Conservation (phyloP, 73 alveolate species). For the Paraurostyla sp. region DNA sequence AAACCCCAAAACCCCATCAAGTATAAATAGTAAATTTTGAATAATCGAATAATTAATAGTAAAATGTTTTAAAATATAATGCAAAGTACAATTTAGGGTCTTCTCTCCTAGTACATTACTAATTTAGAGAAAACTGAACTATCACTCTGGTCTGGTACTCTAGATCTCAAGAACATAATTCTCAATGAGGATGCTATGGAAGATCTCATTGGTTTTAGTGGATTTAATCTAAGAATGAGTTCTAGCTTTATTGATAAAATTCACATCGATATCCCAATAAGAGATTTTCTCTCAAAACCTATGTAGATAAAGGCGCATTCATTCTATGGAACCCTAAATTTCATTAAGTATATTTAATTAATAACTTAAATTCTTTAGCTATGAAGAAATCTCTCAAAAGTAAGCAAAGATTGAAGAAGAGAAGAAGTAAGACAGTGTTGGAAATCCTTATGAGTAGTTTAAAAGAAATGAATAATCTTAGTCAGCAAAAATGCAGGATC, state of each 20-base stretch:
- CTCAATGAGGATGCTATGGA: conserved; percentile 56
- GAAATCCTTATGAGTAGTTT: neutral
- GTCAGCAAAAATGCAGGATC: neutral
- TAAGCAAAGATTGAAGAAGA: neutral
- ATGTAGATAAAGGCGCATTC: conserved; percentile 42
- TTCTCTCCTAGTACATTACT: neutral
- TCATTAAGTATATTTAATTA: neutral
- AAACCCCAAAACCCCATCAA: no score
- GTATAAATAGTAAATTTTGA: no score
- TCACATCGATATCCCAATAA: conserved; percentile 20
- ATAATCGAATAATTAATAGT: no score
- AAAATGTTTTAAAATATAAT: conserved; percentile 39
- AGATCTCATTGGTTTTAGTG: conserved; percentile 20
- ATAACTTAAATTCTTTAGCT: neutral
- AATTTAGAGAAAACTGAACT: conserved; percentile 55
- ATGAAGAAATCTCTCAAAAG: neutral
- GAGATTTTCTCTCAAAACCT: conserved; percentile 45
- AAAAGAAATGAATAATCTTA: neutral
- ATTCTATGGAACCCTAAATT: conserved; percentile 43
- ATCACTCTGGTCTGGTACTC: conserved; percentile 56
- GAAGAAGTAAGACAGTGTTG: neutral
- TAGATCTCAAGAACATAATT: conserved; percentile 40
- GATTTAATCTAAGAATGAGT: conserved; percentile 1
- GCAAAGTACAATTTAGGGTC: conserved; percentile 29
- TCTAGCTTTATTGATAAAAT: conserved; percentile 25